Evolutionary conservation across 2,329 filamentous ascomycete genomes (phyloP), one percentile per base, ranked within the genome.

Genomic region (Pseudopyrenochaeta lycopersici): DNA sequence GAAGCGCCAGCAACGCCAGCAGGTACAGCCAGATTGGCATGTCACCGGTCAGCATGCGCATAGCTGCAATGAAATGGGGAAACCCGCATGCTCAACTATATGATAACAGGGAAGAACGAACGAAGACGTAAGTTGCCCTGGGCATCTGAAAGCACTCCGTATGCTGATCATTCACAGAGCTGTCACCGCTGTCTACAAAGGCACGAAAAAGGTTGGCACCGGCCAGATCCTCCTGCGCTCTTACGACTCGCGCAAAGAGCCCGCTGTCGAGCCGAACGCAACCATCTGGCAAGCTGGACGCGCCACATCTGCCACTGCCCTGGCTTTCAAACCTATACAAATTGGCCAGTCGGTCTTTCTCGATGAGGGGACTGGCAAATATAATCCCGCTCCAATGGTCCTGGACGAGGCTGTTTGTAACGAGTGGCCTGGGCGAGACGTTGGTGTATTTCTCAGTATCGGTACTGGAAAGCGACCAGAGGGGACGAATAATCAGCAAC

Each of bases 241-340:
- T 1, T 99, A 99, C 77, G 94, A 98, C 74, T 98, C 95, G 14
- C 86, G 94, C 67, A 92, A 90, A 75, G 95, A 98, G 74, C 90
- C 93, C 0, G 85, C 92, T 0, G 90, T 94, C 2, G 93, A 97
- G 74, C 94, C 92, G 57, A 90, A 97, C 70, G 97, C 93, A 77
- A 96, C 89, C 40, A 95, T 99, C 52, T 99, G 95, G 95, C 89
- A 99, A 78, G 95, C 95, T 4, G 95, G 95, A 10, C 87, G 95
- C 55, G 95, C 95, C n/a, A 99, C 95, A 1, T 91, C 86, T 47
- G 91, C 95, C 1, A 95, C 94, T 1, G 92, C 91, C 0, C 82
- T 97, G 38, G 95, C 95, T 1, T 99, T 99, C 79, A 99, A 99
- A 74, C 92, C 94, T 0, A 92, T 99, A 44, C 89, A 90, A 62